These are phyloP conservation scores for Cardamine chenopodiifolia DNA, from an alignment of 345 rosid species.

Conservation along the genomic window DNA sequence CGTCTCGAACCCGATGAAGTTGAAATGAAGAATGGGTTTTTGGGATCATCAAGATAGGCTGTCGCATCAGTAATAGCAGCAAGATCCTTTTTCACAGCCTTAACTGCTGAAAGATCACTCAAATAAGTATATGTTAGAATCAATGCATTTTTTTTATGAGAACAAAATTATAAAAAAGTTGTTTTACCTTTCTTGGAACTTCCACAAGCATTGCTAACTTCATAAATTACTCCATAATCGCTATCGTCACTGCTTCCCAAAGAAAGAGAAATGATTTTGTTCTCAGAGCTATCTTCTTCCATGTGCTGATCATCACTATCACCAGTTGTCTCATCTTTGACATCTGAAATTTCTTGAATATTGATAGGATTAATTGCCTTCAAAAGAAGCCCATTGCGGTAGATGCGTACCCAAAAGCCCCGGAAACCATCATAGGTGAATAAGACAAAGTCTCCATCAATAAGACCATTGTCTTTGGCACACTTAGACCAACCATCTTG, in stretches of 20 bases:
- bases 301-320: neutral
- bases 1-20: conserved; percentile 3
- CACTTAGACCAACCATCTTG: conserved; percentile 35
- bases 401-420: conserved; percentile 20
- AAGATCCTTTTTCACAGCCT: neutral
- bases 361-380: neutral
- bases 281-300: neutral
- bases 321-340: neutral
- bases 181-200: conserved; percentile 7
- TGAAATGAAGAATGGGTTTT: conserved; percentile 31
- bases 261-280: conserved; percentile 30
- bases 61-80: neutral
- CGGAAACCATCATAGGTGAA: conserved; percentile 33
- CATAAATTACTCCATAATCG: neutral
- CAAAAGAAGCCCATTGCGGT: neutral
- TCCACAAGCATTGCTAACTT: conserved; percentile 27
- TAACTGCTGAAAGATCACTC: conserved; percentile 2
- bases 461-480: conserved; percentile 2
- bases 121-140: neutral
- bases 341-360: conserved; percentile 33
- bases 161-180: neutral
- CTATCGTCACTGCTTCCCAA: conserved; percentile 29
- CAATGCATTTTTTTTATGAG: neutral
- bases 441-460: conserved; percentile 7
- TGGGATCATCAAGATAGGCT: conserved; percentile 17